These are phyloP conservation scores for Ceratonia siliqua DNA, from an alignment of 306 rosid species.

Conservation along the genomic window DNA sequence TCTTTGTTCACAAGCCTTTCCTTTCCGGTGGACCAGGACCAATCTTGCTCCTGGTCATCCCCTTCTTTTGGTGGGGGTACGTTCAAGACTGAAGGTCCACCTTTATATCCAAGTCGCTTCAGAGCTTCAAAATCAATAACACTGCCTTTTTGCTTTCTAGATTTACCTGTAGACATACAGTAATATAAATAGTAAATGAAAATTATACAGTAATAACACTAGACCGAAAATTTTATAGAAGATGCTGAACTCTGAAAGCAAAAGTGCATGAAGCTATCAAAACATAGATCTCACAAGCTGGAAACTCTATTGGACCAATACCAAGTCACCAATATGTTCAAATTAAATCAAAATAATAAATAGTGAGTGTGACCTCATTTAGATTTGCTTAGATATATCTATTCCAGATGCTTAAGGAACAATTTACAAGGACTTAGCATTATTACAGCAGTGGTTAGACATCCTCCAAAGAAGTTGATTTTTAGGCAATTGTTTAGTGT, in stretches of 20 bases:
- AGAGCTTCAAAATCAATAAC: constrained; percentile 74
- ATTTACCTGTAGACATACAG: constrained; percentile 49
- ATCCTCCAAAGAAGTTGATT: background rate
- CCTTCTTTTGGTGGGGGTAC: constrained; percentile 72
- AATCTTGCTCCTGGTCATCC: constrained; percentile 50
- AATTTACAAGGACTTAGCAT: constrained; percentile 4
- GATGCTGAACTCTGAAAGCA: constrained; percentile 5
- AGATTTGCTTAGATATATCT: background rate
- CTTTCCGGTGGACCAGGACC: constrained; percentile 86
- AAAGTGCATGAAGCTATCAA: background rate
- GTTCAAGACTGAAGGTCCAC: constrained; percentile 84
- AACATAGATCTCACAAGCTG: background rate
- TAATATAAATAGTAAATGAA: constrained; percentile 5
- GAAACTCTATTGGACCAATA: constrained; percentile 12
- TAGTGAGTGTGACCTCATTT: background rate
- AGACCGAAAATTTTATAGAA: constrained; percentile 13
- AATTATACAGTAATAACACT: background rate
- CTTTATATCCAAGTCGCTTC: constrained; percentile 72
- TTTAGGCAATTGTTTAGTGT: background rate
- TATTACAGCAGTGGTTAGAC: background rate
- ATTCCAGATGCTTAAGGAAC: constrained; percentile 7
- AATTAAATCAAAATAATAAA: background rate
- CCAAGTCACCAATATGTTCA: background rate
- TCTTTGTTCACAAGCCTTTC: constrained; percentile 53
- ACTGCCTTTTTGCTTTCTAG: constrained; percentile 59